phyloP scores from a whole-genome alignment of 371 early-diverging fungal genomes.

The Mortierella sp. region DNA sequence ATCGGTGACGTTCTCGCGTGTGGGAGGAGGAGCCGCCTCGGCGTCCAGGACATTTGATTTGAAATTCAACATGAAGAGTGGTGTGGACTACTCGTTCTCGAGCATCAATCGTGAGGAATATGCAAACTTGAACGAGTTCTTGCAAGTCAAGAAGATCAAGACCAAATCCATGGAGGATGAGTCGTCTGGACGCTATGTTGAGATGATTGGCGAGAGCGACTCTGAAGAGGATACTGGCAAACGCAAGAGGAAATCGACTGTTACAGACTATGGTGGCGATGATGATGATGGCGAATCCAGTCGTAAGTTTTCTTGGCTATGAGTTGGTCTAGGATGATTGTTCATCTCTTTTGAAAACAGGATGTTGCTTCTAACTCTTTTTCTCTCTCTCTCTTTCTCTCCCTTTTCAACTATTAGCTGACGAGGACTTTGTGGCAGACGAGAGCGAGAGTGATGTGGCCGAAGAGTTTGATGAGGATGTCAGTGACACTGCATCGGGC shows the following conservation, averaged over 20 bases:
- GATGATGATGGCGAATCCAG: conserved; percentile 74
- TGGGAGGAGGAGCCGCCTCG: conserved; percentile 71
- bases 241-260: conserved; percentile 61
- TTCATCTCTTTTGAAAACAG: background rate
- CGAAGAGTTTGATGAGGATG: conserved; percentile 91
- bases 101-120: conserved; percentile 93
- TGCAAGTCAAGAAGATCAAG: conserved; percentile 85
- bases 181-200: conserved; percentile 65
- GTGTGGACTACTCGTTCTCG: conserved; percentile 86
- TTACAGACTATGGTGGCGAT: conserved; percentile 52
- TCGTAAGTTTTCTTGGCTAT: conserved; percentile 65
- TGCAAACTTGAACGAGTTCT: conserved; percentile 80
- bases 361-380: background rate
- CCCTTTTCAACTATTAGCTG: conserved; percentile 65
- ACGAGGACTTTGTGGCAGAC: conserved; percentile 90
- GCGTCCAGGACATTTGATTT: conserved; percentile 93
- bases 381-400: conserved; percentile 8
- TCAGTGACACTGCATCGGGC: conserved; percentile 57
- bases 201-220: conserved; percentile 67
- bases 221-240: conserved; percentile 61
- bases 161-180: conserved; percentile 77
- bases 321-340: too few species aligned
- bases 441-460: conserved; percentile 88
- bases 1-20: conserved; percentile 93
- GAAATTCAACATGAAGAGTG: conserved; percentile 86